Evolutionary conservation across 169 alveolate genomes (phyloP).

Genomic region (Cyclospora cayetanensis): DNA sequence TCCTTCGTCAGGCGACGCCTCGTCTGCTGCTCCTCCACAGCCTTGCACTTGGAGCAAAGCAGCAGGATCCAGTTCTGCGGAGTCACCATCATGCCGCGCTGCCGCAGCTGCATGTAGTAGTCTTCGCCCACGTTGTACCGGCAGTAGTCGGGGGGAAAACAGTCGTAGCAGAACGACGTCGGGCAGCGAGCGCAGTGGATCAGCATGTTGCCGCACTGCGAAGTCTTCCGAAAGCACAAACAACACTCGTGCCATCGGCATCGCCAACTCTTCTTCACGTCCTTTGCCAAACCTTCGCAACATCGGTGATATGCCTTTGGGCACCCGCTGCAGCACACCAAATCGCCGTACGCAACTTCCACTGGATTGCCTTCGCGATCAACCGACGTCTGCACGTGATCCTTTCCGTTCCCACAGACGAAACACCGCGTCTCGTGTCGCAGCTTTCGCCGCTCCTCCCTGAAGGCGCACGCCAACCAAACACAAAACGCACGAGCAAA

Average conservation of each 20-base stretch:
- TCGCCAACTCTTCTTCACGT: slow-evolving; percentile 86
- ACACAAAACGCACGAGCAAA: neutral
- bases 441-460: slow-evolving; percentile 84
- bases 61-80: slow-evolving; percentile 89
- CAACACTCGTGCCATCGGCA: slow-evolving; percentile 95
- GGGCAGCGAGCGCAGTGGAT: slow-evolving; percentile 94
- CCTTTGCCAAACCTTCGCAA: slow-evolving; percentile 79
- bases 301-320: slow-evolving; percentile 92
- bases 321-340: slow-evolving; percentile 88
- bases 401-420: slow-evolving; percentile 88
- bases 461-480: neutral
- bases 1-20: slow-evolving; percentile 88
- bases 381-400: slow-evolving; percentile 75
- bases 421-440: slow-evolving; percentile 90
- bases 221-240: slow-evolving; percentile 89
- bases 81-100: slow-evolving; percentile 89
- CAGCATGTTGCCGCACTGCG: slow-evolving; percentile 91
- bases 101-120: slow-evolving; percentile 86
- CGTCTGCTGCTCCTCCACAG: slow-evolving; percentile 89
- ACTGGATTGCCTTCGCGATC: slow-evolving; percentile 81
- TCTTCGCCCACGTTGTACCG: slow-evolving; percentile 80
- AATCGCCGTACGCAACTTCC: slow-evolving; percentile 85
- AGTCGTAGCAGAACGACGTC: slow-evolving; percentile 91
- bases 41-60: slow-evolving; percentile 91
- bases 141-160: slow-evolving; percentile 90